A percentile compares a stretch with the other conserved stretches of the same genome.
phyloP scores from a whole-genome alignment of 805 yeast genomes.

The Starmerella powellii region DNA sequence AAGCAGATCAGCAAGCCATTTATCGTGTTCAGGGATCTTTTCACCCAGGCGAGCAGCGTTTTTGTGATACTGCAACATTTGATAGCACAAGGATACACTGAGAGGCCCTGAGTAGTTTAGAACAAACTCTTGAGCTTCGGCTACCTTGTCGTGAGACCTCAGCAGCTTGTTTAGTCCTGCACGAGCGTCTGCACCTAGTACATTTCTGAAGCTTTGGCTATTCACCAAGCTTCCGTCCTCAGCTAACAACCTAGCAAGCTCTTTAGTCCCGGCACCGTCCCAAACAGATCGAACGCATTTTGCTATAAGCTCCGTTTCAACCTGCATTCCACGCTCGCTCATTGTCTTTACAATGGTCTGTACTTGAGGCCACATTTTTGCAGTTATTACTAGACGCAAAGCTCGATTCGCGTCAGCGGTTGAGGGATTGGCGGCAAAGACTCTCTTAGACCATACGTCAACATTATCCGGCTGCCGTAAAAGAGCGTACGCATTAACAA shows the following conservation, averaged over 20 bases:
- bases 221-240: no score
- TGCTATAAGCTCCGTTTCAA: constrained; percentile 3
- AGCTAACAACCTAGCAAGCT: background rate
- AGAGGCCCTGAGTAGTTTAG: constrained; percentile 2
- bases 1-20: background rate
- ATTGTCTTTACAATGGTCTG: background rate
- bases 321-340: background rate
- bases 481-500: constrained; percentile 5
- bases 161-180: no score
- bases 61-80: background rate
- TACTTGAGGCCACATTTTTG: constrained; percentile 8
- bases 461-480: background rate
- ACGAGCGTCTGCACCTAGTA: no score
- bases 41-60: background rate
- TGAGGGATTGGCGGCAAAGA: background rate
- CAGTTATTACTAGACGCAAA: background rate
- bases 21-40: background rate
- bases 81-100: constrained; percentile 3
- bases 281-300: background rate
- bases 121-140: background rate
- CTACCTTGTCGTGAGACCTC: background rate
- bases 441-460: constrained; percentile 1
- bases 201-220: no score
- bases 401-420: background rate
- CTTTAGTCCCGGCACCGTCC: no score